Percentiles rank a stretch among this genome's conserved stretches.
Conservation (phyloP, 2,329 filamentous ascomycete genomes). For the Hymenoscyphus fructigenus region DNA sequence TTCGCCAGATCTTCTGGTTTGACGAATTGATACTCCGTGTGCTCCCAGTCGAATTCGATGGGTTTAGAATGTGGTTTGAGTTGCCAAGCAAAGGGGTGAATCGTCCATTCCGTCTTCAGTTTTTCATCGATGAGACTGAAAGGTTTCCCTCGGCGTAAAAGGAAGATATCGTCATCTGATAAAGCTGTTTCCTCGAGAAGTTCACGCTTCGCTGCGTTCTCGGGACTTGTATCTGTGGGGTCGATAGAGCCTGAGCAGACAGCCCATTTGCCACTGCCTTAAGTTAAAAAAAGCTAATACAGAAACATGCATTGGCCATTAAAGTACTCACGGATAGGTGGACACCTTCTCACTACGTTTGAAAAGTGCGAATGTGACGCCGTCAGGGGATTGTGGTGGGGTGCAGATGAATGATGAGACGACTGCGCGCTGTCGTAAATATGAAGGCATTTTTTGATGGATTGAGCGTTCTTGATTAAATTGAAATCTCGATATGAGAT, state of each 20-base stretch:
- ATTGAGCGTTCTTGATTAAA: neutral
- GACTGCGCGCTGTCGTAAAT: constrained; percentile 34
- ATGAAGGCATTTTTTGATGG: constrained; percentile 15
- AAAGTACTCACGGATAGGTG: constrained; percentile 54
- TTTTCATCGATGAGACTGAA: constrained; percentile 55
- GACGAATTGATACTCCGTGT: constrained; percentile 57
- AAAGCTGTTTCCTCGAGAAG: constrained; percentile 62
- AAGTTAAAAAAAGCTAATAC: constrained; percentile 16
- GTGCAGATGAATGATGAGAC: constrained; percentile 47
- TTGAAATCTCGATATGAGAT: neutral
- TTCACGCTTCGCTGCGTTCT: constrained; percentile 61
- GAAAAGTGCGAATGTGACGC: constrained; percentile 58
- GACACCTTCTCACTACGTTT: constrained; percentile 57
- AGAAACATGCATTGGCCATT: constrained; percentile 8
- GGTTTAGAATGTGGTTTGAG: constrained; percentile 43
- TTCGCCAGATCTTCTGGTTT: constrained; percentile 46
- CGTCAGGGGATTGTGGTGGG: constrained; percentile 23
- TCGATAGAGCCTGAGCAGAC: constrained; percentile 64
- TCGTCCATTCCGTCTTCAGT: constrained; percentile 58
- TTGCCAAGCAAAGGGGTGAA: constrained; percentile 61
- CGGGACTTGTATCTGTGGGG: constrained; percentile 48
- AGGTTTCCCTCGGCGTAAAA: constrained; percentile 48
- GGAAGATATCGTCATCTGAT: constrained; percentile 33
- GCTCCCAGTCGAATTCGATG: constrained; percentile 62
- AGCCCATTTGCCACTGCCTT: constrained; percentile 53